Conservation (phyloP, 75 land plant species). For the Pseudotsuga menziesii region DNA sequence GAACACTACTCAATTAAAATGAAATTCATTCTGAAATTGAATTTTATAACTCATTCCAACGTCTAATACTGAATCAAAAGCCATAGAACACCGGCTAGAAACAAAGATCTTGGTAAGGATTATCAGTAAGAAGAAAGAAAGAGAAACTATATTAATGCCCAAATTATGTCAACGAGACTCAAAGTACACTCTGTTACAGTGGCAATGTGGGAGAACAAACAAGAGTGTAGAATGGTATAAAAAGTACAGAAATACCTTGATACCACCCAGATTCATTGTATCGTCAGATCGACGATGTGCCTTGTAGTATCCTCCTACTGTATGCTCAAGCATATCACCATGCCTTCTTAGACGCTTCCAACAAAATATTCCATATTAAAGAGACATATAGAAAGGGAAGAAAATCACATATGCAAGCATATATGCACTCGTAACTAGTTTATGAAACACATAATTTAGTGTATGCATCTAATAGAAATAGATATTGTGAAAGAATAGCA, state of each 20-base stretch:
- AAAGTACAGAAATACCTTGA: constrained; percentile 46
- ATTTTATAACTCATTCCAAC: neutral
- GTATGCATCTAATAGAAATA: neutral
- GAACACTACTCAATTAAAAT: neutral
- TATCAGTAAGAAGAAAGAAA: too few species aligned
- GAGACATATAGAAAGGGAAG: neutral
- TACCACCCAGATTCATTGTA: constrained; percentile 97
- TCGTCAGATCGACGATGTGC: constrained; percentile 91
- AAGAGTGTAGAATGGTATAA: too few species aligned
- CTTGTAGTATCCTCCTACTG: constrained; percentile 52
- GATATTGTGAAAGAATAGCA: too few species aligned
- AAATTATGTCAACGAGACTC: too few species aligned
- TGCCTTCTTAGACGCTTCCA: constrained; percentile 71
- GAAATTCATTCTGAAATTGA: neutral
- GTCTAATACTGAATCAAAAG: too few species aligned
- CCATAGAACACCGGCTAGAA: too few species aligned
- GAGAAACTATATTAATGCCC: too few species aligned
- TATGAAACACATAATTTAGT: neutral
- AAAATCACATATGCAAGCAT: neutral
- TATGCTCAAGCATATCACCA: constrained; percentile 81
- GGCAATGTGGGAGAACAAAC: too few species aligned
- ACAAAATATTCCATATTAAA: neutral
- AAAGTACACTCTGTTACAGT: too few species aligned
- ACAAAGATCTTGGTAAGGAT: too few species aligned
- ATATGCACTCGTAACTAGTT: neutral